Evolutionary conservation across 75 land plant genomes (phyloP), one percentile per base, ranked within the genome.

Genomic region (Larix kaempferi): DNA sequence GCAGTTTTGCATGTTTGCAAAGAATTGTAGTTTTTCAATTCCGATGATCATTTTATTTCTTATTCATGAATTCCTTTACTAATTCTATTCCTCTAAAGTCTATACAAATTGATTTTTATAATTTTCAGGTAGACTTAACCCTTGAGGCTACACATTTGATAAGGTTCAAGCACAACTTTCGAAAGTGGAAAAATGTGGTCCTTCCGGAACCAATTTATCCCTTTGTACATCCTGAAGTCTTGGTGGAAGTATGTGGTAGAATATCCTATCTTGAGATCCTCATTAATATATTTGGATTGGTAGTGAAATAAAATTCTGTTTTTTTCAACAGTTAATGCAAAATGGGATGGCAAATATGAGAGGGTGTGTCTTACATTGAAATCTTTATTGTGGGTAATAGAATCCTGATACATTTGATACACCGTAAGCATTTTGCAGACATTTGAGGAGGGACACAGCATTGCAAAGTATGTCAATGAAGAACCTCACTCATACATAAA

Each of bases 91-190:
- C 33, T 29, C 33, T 29, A 1, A 29, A 29, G 33, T 29, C 33
- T 29, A 29, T 29, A 29, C 33, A 29, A 29, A 29, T 29, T 29
- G 33, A 1, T 29, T 29, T 29, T 29, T 0, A 29, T 29, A 29
- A 29, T 29, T 29, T 29, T 29, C 74, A 83, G 85, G 85, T 83
- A 82, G 85, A 83, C 76, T 61, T 83, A 39, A 83, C 85, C 5
- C 75, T 83, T 71, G 85, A 83, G 78, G 85, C 85, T 54, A 84
- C 85, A 37, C 85, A 83, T 75, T 82, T 83, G 37, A 77, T 75
- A 39, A 80, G 85, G 57, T 83, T 83, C 57, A 83, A 71, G 16
- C 81, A 83, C 74, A 83, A 83, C 59, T 83, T 80, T 23, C 62
- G 78, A 57, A 79, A 76, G 69, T 83, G 77, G 76, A 74, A 75